These are phyloP conservation scores for Globisporangium yorkense DNA, from an alignment of 352 stramenopile genomes.

Conservation along the genomic window DNA sequence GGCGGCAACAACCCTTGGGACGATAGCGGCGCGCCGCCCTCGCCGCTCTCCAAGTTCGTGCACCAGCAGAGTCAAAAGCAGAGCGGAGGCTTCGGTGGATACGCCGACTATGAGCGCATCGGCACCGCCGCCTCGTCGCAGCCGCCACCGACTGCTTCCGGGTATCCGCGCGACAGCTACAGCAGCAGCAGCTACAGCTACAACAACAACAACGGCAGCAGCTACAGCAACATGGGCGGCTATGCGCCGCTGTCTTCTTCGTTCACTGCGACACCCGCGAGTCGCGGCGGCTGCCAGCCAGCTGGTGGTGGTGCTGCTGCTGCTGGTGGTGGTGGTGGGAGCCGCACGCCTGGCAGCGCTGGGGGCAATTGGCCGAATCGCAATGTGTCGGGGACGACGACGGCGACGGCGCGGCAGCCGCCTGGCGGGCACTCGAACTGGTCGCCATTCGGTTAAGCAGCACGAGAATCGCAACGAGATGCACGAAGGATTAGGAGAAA, in stretches of 20 bases:
- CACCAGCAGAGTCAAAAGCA: conserved; percentile 38
- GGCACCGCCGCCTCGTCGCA: conserved; percentile 12
- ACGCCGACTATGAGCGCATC: conserved; percentile 20
- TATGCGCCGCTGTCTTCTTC: not conserved
- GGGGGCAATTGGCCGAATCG: conserved; percentile 1
- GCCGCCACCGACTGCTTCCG: not conserved
- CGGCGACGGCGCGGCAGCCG: conserved; percentile 33
- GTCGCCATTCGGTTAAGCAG: conserved; percentile 29
- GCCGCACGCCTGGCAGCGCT: not conserved
- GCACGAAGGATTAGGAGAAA: not conserved
- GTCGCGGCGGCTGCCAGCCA: conserved; percentile 2
- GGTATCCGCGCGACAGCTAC: conserved; percentile 1
- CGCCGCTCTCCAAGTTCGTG: conserved; percentile 71
- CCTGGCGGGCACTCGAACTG: conserved; percentile 61
- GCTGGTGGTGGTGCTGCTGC: not conserved
- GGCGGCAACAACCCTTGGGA: conserved; percentile 14
- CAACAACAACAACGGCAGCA: too few relatives aligned
- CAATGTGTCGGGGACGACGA: not conserved
- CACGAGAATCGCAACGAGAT: not conserved
- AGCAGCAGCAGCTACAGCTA: not conserved
- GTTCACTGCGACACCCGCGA: conserved; percentile 10
- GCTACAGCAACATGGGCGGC: not conserved
- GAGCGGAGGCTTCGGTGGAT: conserved; percentile 2
- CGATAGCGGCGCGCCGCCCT: conserved; percentile 24
- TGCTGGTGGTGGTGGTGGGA: not conserved